Conservation (phyloP, 805 yeast species). For the Tetrapisispora namnaoensis region DNA sequence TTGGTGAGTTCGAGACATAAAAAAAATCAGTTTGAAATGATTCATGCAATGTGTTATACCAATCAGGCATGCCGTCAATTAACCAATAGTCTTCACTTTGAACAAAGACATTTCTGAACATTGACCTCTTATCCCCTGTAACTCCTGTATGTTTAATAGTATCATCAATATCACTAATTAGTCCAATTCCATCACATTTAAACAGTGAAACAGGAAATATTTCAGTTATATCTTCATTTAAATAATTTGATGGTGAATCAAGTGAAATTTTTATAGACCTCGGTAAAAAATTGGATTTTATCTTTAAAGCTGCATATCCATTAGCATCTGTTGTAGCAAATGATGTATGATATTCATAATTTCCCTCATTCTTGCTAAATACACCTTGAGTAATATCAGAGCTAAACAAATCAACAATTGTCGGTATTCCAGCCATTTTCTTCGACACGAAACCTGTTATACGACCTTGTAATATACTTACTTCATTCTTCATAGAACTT, state of each 20-base stretch:
- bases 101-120: constrained; percentile 69
- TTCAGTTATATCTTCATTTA: constrained; percentile 6
- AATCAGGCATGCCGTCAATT: constrained; percentile 62
- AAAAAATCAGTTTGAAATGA: constrained; percentile 52
- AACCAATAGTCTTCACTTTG: constrained; percentile 57
- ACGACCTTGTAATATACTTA: constrained; percentile 47
- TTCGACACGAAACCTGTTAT: constrained; percentile 62
- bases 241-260: constrained; percentile 14
- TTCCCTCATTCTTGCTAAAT: background rate
- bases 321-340: constrained; percentile 46
- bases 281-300: constrained; percentile 54
- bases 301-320: constrained; percentile 53
- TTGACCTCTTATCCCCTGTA: constrained; percentile 72
- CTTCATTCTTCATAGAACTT: constrained; percentile 25
- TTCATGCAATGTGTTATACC: constrained; percentile 49
- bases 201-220: constrained; percentile 13
- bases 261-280: constrained; percentile 12
- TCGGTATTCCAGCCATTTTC: constrained; percentile 47
- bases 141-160: constrained; percentile 89
- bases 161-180: constrained; percentile 91
- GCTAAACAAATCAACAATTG: constrained; percentile 45
- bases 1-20: constrained; percentile 93
- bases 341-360: constrained; percentile 15
- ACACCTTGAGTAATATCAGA: background rate
- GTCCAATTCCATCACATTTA: constrained; percentile 43